Evolutionary conservation across 495 filamentous ascomycete species (phyloP).

Genomic region (Talaromyces thailandensis): DNA sequence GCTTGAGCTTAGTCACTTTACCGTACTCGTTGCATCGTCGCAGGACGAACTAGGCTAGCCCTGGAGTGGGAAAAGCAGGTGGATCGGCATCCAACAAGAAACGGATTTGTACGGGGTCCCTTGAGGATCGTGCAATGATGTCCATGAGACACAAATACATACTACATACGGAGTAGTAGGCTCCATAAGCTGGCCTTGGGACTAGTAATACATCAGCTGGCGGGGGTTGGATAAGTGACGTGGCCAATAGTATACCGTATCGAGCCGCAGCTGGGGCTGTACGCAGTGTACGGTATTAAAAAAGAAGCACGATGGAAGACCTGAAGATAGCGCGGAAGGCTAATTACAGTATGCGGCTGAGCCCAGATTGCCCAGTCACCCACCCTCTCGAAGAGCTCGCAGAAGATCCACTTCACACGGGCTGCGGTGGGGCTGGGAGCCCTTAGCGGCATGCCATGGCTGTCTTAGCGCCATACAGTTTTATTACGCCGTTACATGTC

Average conservation of each 20-base stretch:
- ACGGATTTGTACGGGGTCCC: neutral
- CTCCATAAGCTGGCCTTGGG: neutral
- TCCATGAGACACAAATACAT: neutral
- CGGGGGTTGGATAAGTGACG: neutral
- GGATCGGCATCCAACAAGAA: neutral
- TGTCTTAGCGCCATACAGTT: neutral
- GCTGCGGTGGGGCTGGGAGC: neutral
- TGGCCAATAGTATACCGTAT: neutral
- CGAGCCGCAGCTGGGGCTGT: slow-evolving; percentile 2
- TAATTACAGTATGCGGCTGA: slow-evolving; percentile 4
- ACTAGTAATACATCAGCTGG: slow-evolving; percentile 4
- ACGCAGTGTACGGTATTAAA: slow-evolving; percentile 2
- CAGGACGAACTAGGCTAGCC: neutral
- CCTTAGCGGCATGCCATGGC: neutral
- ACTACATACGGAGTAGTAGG: too few species aligned
- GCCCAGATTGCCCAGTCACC: neutral
- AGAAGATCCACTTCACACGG: neutral
- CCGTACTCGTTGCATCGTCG: neutral
- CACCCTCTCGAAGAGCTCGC: neutral
- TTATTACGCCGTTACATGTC: neutral
- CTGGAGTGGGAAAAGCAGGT: neutral
- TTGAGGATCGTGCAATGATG: neutral
- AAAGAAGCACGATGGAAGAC: slow-evolving; percentile 2
- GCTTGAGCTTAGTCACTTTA: neutral
- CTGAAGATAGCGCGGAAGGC: slow-evolving; percentile 1